Conservation (phyloP, 2,329 filamentous ascomycete species). For the Penicillium italicum region DNA sequence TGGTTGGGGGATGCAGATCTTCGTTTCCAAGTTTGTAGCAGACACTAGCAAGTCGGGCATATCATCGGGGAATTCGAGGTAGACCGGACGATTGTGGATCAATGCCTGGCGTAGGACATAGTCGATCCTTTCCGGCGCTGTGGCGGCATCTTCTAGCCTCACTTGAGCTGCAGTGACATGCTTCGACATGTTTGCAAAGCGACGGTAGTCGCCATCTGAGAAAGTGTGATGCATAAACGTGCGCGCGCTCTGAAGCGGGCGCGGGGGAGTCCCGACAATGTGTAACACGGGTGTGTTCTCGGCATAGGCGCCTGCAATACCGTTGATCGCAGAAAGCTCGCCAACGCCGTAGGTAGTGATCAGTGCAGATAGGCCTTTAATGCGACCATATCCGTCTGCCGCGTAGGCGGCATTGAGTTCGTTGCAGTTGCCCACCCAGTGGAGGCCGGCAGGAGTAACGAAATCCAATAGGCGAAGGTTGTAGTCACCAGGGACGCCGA, state of each 20-base stretch:
- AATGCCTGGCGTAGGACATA: conserved; percentile 50
- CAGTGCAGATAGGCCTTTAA: conserved; percentile 30
- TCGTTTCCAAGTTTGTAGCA: conserved; percentile 18
- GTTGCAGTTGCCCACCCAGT: conserved; percentile 66
- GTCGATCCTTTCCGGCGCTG: conserved; percentile 52
- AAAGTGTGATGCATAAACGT: conserved; percentile 63
- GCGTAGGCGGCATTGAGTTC: conserved; percentile 64
- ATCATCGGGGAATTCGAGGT: conserved; percentile 55
- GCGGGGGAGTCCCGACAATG: conserved; percentile 54
- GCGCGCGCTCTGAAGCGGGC: conserved; percentile 44
- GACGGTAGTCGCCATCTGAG: conserved; percentile 54
- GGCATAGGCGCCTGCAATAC: conserved; percentile 68
- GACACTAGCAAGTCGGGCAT: conserved; percentile 41
- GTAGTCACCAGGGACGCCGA: conserved; percentile 70
- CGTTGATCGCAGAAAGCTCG: conserved; percentile 66
- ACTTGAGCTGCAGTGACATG: conserved; percentile 51
- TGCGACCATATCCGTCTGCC: conserved; percentile 32
- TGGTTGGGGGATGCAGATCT: conserved; percentile 14
- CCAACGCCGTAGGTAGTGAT: conserved; percentile 55
- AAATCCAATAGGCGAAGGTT: conserved; percentile 68
- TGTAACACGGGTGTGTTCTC: conserved; percentile 67
- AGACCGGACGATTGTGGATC: conserved; percentile 52
- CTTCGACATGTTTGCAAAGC: conserved; percentile 50
- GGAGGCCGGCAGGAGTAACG: conserved; percentile 55
- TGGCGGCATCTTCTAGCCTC: conserved; percentile 46